phyloP scores from a whole-genome alignment of 805 yeast genomes.

The Tetrapisispora nanseiensis region DNA sequence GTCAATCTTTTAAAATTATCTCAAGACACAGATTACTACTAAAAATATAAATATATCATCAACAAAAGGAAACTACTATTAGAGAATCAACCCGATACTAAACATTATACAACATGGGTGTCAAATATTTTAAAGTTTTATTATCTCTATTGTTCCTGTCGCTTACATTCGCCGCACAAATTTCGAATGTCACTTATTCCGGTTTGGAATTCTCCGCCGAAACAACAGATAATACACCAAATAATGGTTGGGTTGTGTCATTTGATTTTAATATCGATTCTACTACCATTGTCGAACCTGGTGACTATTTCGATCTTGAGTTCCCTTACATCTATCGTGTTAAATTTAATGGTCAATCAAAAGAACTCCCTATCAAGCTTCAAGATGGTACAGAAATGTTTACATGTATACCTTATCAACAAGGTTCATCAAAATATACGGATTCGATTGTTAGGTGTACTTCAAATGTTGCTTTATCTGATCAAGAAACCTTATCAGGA shows the following conservation, averaged over 20 bases:
- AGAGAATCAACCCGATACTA: neutral
- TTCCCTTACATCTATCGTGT: slow-evolving; percentile 30
- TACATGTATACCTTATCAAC: slow-evolving; percentile 28
- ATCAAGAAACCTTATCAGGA: slow-evolving; percentile 20
- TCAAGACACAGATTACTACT: no score
- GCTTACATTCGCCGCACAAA: slow-evolving; percentile 8
- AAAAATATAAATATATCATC: no score
- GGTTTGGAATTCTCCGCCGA: slow-evolving; percentile 8
- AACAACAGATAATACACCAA: slow-evolving; percentile 17
- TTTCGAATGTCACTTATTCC: slow-evolving; percentile 9
- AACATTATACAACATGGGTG: neutral
- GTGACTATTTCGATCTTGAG: slow-evolving; percentile 21
- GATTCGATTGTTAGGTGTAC: slow-evolving; percentile 27
- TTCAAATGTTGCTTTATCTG: slow-evolving; percentile 14
- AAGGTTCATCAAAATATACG: slow-evolving; percentile 28
- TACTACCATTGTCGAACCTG: slow-evolving; percentile 13
- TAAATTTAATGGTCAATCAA: slow-evolving; percentile 21
- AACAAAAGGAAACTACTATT: no score
- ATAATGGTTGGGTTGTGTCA: slow-evolving; percentile 28
- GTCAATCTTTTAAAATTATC: no score
- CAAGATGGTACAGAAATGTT: slow-evolving; percentile 23
- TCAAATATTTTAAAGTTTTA: slow-evolving; percentile 1
- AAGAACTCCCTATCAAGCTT: slow-evolving; percentile 13
- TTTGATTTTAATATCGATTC: slow-evolving; percentile 21
- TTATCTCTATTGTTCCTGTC: neutral